Evolutionary conservation across 2,329 filamentous ascomycete genomes (phyloP).

Genomic region (Dactylellina cionopaga): DNA sequence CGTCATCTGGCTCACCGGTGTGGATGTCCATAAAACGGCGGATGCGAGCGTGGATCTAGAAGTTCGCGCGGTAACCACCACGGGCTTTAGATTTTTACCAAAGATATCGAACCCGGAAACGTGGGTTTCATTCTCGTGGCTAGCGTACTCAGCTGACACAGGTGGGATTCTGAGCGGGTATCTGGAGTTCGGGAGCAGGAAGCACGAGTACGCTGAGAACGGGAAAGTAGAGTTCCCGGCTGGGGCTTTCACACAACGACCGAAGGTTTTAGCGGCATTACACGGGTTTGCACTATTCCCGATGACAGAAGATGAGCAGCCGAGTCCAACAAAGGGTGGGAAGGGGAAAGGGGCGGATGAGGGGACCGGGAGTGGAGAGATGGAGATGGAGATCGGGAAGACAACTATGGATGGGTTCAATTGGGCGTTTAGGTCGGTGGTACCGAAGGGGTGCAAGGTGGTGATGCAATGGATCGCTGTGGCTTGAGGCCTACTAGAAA

Average conservation of each 20-base stretch:
- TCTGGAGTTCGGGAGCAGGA: conserved; percentile 38
- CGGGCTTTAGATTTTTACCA: conserved; percentile 42
- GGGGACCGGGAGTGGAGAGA: not conserved
- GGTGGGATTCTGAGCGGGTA: conserved; percentile 39
- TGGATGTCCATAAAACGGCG: conserved; percentile 24
- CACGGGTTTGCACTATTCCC: conserved; percentile 39
- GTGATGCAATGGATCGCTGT: conserved; percentile 49
- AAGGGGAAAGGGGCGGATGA: not conserved
- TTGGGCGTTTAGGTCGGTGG: conserved; percentile 28
- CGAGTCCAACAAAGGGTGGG: not conserved
- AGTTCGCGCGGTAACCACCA: conserved; percentile 36
- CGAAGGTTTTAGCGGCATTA: conserved; percentile 38
- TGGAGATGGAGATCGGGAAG: conserved; percentile 37
- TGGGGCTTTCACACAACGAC: conserved; percentile 32
- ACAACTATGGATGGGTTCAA: conserved; percentile 38
- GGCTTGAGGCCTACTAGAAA: not conserved
- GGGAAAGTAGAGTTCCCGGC: conserved; percentile 44
- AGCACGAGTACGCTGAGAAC: conserved; percentile 15
- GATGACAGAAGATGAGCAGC: conserved; percentile 20
- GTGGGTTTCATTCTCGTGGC: conserved; percentile 48
- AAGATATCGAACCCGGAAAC: conserved; percentile 35
- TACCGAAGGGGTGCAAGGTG: conserved; percentile 44
- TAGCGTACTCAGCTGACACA: conserved; percentile 31
- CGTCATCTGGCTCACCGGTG: conserved; percentile 43
- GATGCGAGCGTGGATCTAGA: conserved; percentile 37